phyloP scores from a whole-genome alignment of 768 basidiomycete species.

The Termitomyces sp. region DNA sequence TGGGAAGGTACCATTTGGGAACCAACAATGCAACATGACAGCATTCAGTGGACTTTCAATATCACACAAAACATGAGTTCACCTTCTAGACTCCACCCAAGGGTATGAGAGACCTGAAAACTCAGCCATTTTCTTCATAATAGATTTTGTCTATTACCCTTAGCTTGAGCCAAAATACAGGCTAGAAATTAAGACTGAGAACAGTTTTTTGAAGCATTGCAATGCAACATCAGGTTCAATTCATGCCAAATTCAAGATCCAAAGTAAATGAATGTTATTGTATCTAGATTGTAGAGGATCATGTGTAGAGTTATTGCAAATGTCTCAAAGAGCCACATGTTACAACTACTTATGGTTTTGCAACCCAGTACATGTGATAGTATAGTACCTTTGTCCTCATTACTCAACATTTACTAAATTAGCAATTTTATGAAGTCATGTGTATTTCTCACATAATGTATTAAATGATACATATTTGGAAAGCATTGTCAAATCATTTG shows the following conservation, averaged over 20 bases:
- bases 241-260: background rate
- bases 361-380: background rate
- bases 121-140: background rate
- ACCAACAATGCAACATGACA: too few relatives aligned
- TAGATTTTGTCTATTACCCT: background rate
- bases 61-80: background rate
- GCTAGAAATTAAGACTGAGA: background rate
- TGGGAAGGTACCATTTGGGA: too few relatives aligned
- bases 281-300: background rate
- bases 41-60: too few relatives aligned
- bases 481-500: too few relatives aligned
- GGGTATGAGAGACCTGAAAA: too few relatives aligned
- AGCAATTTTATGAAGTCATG: too few relatives aligned
- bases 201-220: background rate
- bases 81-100: background rate
- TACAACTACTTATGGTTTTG: background rate
- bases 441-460: too few relatives aligned
- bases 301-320: background rate
- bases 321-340: background rate
- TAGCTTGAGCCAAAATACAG: too few relatives aligned
- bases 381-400: too few relatives aligned
- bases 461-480: too few relatives aligned
- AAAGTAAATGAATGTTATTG: background rate
- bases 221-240: background rate
- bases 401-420: too few relatives aligned